These are phyloP conservation scores for Talaromyces albobiverticillius DNA, from an alignment of 2,329 filamentous ascomycete genomes.

Conservation along the genomic window DNA sequence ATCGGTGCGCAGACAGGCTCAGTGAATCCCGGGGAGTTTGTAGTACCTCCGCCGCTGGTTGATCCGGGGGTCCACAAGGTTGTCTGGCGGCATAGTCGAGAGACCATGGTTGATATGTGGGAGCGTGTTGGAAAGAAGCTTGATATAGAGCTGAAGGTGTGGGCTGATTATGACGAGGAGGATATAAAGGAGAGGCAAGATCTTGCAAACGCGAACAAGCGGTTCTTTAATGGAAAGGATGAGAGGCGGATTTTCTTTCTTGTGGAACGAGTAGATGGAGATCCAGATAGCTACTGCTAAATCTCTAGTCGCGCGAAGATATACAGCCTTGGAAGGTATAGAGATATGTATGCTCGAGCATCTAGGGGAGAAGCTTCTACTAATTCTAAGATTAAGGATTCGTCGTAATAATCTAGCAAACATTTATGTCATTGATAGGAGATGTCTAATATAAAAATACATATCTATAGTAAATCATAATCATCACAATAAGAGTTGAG, in stretches of 20 bases:
- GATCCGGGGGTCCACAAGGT: slow-evolving; percentile 3
- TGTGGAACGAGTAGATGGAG: background rate
- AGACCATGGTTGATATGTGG: slow-evolving; percentile 10
- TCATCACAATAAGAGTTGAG: no score
- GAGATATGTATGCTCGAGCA: no score
- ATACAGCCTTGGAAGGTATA: no score
- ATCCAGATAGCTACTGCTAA: no score
- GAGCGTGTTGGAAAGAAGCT: slow-evolving; percentile 7
- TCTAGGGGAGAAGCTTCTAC: no score
- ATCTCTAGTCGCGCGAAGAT: no score
- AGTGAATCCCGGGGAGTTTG: background rate
- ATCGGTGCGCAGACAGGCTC: slow-evolving; percentile 3
- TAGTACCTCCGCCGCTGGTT: background rate
- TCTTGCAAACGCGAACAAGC: background rate
- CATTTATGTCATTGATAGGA: no score
- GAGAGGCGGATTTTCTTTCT: slow-evolving; percentile 7
- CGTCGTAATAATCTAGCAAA: no score
- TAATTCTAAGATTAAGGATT: no score
- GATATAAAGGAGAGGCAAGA: slow-evolving; percentile 7
- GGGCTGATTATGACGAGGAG: slow-evolving; percentile 7
- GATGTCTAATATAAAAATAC: no score
- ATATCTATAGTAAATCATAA: no score
- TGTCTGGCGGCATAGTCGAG: slow-evolving; percentile 5
- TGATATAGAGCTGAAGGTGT: slow-evolving; percentile 2
- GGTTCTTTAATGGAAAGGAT: slow-evolving; percentile 5